Conservation (phyloP, 257 asterid species). For the Ilex asprella region DNA sequence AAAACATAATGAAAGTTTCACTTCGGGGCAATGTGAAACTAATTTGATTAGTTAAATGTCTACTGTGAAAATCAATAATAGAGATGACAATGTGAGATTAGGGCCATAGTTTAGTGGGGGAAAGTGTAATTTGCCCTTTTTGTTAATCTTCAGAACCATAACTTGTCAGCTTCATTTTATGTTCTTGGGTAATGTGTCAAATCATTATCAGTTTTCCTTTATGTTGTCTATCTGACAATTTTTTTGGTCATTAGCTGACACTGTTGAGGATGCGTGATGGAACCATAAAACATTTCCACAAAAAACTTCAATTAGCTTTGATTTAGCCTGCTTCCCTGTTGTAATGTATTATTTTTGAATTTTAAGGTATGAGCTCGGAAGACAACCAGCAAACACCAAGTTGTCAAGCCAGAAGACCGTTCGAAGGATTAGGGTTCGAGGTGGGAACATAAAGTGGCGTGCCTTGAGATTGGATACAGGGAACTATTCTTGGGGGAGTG, state of each 20-base stretch:
- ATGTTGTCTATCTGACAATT: not conserved
- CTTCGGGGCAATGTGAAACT: too few species aligned
- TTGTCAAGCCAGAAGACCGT: conserved; percentile 34
- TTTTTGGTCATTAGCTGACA: not conserved
- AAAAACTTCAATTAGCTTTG: not conserved
- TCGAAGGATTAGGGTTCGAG: conserved; percentile 30
- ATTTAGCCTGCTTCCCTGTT: not conserved
- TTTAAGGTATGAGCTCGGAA: conserved; percentile 38
- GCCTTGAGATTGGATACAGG: conserved; percentile 52
- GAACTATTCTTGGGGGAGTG: conserved; percentile 51
- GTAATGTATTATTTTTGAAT: not conserved
- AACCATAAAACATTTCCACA: too few species aligned
- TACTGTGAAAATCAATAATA: too few species aligned
- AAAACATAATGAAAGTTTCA: too few species aligned
- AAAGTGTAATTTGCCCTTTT: too few species aligned
- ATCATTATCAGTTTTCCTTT: not conserved
- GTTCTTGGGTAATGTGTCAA: not conserved
- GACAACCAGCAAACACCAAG: conserved; percentile 40
- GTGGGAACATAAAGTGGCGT: conserved; percentile 54
- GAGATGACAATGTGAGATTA: too few species aligned
- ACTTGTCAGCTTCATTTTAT: too few species aligned
- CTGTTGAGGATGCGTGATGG: too few species aligned
- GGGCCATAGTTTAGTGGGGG: too few species aligned
- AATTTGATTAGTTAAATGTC: too few species aligned
- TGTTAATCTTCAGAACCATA: too few species aligned